These are phyloP conservation scores for Bimuria novae-zelandiae DNA, from an alignment of 2,329 filamentous ascomycete genomes.

Conservation along the genomic window DNA sequence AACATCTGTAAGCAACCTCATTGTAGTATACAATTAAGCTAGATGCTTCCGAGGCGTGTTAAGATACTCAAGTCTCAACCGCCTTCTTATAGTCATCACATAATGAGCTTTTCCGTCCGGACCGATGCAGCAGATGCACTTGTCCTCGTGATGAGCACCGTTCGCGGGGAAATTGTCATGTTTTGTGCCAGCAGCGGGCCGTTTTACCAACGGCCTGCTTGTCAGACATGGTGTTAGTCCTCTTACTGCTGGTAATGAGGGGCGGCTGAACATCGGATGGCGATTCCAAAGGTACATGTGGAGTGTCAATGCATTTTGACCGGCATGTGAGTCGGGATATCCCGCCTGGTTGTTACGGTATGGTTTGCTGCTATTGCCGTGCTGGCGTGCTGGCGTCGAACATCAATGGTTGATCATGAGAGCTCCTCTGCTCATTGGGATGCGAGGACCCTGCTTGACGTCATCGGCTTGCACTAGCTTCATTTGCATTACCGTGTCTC, in stretches of 20 bases:
- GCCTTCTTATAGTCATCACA: background rate
- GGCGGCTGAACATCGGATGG: background rate
- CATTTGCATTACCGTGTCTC: too few species aligned
- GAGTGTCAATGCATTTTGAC: too few species aligned
- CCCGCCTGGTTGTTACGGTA: too few species aligned
- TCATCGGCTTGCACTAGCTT: too few species aligned
- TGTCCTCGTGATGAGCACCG: slow-evolving; percentile 1
- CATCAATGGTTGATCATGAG: too few species aligned
- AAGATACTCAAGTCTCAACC: background rate
- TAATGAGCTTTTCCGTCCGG: background rate
- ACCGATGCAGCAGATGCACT: background rate
- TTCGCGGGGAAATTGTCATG: background rate
- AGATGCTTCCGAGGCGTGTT: background rate
- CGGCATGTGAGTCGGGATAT: too few species aligned
- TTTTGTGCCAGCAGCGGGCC: background rate
- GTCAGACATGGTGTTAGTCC: slow-evolving; percentile 4
- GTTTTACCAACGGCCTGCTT: background rate
- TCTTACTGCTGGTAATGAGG: background rate
- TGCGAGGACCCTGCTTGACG: too few species aligned
- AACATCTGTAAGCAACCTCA: background rate
- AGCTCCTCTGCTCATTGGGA: too few species aligned
- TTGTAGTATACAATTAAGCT: background rate
- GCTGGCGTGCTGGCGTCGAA: too few species aligned
- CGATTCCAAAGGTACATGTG: background rate
- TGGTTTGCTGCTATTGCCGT: too few species aligned